Percentiles rank a stretch among this genome's conserved stretches.
phyloP scores from a whole-genome alignment of 805 yeast species.

The Brettanomyces custersianus region DNA sequence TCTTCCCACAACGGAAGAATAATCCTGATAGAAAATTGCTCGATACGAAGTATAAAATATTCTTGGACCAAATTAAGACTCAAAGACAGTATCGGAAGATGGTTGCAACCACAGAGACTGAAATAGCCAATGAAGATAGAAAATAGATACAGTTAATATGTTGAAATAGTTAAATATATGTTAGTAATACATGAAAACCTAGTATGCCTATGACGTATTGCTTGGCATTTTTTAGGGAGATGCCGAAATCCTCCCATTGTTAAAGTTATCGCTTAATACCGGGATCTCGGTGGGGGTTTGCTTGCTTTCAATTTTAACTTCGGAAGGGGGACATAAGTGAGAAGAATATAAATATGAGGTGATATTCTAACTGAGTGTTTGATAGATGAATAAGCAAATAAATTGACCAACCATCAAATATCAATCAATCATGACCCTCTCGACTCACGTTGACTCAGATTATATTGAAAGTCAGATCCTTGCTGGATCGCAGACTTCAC shows the following conservation, averaged over 20 bases:
- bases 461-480: slow-evolving; percentile 28
- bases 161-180: too few relatives aligned
- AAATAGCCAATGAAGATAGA: slow-evolving; percentile 14
- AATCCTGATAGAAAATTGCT: slow-evolving; percentile 65
- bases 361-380: too few relatives aligned
- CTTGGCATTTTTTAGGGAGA: too few relatives aligned
- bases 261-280: neutral
- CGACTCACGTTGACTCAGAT: slow-evolving; percentile 27
- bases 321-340: too few relatives aligned
- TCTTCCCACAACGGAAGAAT: slow-evolving; percentile 50
- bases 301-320: too few relatives aligned
- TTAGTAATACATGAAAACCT: too few relatives aligned
- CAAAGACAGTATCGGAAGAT: slow-evolving; percentile 69
- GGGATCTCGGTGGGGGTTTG: too few relatives aligned
- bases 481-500: slow-evolving; percentile 6
- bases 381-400: too few relatives aligned
- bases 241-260: neutral
- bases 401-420: too few relatives aligned
- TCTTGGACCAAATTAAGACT: slow-evolving; percentile 76
- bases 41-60: slow-evolving; percentile 72
- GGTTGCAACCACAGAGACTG: slow-evolving; percentile 44
- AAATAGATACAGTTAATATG: slow-evolving; percentile 6
- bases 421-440: slow-evolving; percentile 2
- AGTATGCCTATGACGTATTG: too few relatives aligned
- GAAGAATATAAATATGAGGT: too few relatives aligned